Evolutionary conservation across 1,284 basidiomycete species (phyloP).

Genomic region (Mycosarcoma mackinlayi): DNA sequence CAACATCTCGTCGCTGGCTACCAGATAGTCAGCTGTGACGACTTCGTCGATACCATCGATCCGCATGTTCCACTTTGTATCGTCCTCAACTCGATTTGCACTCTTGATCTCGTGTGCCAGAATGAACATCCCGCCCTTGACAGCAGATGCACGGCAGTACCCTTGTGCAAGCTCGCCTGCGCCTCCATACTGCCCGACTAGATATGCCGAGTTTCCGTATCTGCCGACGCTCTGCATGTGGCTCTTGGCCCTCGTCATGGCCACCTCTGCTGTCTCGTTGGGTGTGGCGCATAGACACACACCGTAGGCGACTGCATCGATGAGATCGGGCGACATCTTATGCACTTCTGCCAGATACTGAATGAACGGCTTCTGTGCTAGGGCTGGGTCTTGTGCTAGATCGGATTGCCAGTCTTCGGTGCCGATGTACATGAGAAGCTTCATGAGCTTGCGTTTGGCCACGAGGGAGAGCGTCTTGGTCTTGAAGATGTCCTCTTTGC

Average conservation of each 20-base stretch:
- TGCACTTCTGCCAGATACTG: slow-evolving; percentile 77
- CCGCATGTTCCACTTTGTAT: slow-evolving; percentile 53
- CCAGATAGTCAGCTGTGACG: slow-evolving; percentile 71
- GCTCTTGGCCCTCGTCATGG: slow-evolving; percentile 42
- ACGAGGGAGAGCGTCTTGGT: slow-evolving; percentile 80
- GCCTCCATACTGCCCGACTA: slow-evolving; percentile 94
- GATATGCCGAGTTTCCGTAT: slow-evolving; percentile 89
- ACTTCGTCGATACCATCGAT: slow-evolving; percentile 75
- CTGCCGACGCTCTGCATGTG: slow-evolving; percentile 84
- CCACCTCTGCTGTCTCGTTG: slow-evolving; percentile 33
- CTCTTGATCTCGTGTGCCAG: slow-evolving; percentile 43
- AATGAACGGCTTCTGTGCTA: slow-evolving; percentile 28
- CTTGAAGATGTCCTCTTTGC: slow-evolving; percentile 94
- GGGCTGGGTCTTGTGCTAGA: slow-evolving; percentile 6
- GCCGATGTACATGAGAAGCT: slow-evolving; percentile 75
- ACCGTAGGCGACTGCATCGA: slow-evolving; percentile 60
- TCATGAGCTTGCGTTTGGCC: slow-evolving; percentile 92
- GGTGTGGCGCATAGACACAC: slow-evolving; percentile 64
- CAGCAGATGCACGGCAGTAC: slow-evolving; percentile 60
- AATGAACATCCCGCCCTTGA: slow-evolving; percentile 60
- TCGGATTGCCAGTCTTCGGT: slow-evolving; percentile 31
- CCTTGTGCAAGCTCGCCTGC: slow-evolving; percentile 65
- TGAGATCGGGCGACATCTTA: slow-evolving; percentile 74
- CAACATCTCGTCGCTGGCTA: slow-evolving; percentile 71
- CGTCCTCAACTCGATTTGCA: not conserved